phyloP scores from a whole-genome alignment of 208 protist species.

The Trypanosoma scelopori region DNA sequence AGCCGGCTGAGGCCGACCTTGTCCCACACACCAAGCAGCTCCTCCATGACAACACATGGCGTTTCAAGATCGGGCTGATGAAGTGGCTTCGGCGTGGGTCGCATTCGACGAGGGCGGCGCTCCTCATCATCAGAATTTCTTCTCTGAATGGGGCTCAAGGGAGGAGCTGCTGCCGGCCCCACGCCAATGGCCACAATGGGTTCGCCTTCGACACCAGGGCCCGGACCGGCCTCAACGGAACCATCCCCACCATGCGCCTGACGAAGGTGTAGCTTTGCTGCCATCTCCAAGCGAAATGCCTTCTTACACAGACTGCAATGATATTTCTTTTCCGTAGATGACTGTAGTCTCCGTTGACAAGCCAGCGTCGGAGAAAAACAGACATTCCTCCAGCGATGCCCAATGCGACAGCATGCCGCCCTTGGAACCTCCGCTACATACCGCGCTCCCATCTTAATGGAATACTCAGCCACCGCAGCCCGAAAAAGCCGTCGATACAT shows the following conservation, averaged over 20 bases:
- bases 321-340: constrained; percentile 69
- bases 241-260: constrained; percentile 82
- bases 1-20: constrained; percentile 66
- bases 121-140: constrained; percentile 35
- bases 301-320: constrained; percentile 89
- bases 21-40: constrained; percentile 82
- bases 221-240: constrained; percentile 54
- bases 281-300: constrained; percentile 86
- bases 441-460: not conserved
- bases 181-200: not conserved
- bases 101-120: constrained; percentile 36
- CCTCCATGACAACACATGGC: constrained; percentile 56
- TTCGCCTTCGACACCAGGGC: constrained; percentile 35
- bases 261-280: constrained; percentile 82
- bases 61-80: constrained; percentile 71
- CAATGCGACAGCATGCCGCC: not conserved
- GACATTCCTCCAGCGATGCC: not conserved
- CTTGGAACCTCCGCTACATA: constrained; percentile 3
- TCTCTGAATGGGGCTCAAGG: constrained; percentile 19
- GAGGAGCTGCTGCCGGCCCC: not conserved
- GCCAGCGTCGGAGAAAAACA: constrained; percentile 8
- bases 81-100: constrained; percentile 80
- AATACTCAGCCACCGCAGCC: constrained; percentile 8
- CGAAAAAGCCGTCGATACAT: constrained; percentile 35
- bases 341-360: constrained; percentile 35